These are phyloP conservation scores for Russula sp. DNA, from an alignment of 768 basidiomycete genomes.

Conservation along the genomic window DNA sequence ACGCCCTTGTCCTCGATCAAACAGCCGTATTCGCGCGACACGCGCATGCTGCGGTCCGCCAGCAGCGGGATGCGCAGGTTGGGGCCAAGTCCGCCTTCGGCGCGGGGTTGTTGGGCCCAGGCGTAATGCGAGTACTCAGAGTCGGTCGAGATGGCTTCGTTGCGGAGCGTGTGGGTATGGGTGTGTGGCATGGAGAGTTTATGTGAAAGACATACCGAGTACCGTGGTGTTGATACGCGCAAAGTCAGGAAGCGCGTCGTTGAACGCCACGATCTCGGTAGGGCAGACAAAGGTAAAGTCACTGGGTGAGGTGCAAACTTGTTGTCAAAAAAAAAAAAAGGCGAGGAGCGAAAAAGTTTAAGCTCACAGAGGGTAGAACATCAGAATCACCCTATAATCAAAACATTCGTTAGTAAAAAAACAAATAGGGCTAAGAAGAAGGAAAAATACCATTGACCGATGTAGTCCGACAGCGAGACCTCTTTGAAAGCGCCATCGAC, in stretches of 20 bases:
- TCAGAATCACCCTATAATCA: conserved; percentile 71
- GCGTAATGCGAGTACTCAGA: conserved; percentile 84
- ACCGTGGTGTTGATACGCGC: conserved; percentile 64
- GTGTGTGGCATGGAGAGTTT: background rate
- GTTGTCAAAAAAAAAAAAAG: background rate
- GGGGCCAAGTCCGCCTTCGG: conserved; percentile 85
- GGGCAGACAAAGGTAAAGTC: conserved; percentile 89
- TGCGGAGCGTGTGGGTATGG: background rate
- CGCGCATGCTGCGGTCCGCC: conserved; percentile 71
- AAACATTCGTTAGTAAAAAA: too few relatives aligned
- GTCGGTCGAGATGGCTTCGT: conserved; percentile 73
- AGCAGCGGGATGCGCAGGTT: conserved; percentile 79
- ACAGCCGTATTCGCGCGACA: conserved; percentile 81
- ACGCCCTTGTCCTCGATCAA: conserved; percentile 85
- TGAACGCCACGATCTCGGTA: conserved; percentile 95
- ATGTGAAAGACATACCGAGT: conserved; percentile 45
- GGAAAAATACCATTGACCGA: conserved; percentile 68
- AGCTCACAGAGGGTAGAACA: conserved; percentile 89
- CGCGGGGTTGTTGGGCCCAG: conserved; percentile 76
- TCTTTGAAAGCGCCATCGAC: conserved; percentile 73
- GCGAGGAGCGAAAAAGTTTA: background rate
- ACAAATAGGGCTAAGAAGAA: conserved; percentile 1
- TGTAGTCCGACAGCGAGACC: conserved; percentile 61
- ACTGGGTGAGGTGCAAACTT: too few relatives aligned
- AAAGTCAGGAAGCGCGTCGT: conserved; percentile 76